Percentiles rank a stretch among this genome's conserved stretches.
Evolutionary conservation across 495 filamentous ascomycete genomes (phyloP).

Genomic region (Aspergillus incahuasiensis): DNA sequence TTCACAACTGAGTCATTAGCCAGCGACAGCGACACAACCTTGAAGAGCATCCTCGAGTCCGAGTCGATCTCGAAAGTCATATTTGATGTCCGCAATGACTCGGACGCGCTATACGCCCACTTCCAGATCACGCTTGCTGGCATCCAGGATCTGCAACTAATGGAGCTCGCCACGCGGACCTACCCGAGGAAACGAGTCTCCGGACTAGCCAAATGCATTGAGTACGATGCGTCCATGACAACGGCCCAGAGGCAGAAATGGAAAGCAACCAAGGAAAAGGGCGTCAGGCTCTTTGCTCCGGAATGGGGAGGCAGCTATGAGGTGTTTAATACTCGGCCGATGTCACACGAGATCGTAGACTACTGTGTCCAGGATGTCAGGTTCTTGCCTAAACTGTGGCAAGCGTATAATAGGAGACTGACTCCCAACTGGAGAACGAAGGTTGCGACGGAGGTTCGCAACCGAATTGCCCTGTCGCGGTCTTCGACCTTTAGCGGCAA

Average conservation of each 20-base stretch:
- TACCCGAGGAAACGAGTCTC: slow-evolving; percentile 23
- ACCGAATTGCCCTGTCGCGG: slow-evolving; percentile 17
- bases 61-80: slow-evolving; percentile 27
- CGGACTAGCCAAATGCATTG: slow-evolving; percentile 44
- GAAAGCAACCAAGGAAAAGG: slow-evolving; percentile 40
- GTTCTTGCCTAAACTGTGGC: slow-evolving; percentile 35
- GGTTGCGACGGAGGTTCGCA: slow-evolving; percentile 20
- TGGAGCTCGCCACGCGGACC: slow-evolving; percentile 44
- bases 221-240: slow-evolving; percentile 25
- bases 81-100: slow-evolving; percentile 44
- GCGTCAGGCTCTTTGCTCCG: slow-evolving; percentile 32
- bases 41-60: slow-evolving; percentile 49
- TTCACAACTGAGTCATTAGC: slow-evolving; percentile 33
- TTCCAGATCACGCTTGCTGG: slow-evolving; percentile 36
- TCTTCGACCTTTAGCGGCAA: neutral
- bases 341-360: slow-evolving; percentile 33
- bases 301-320: slow-evolving; percentile 42
- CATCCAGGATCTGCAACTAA: slow-evolving; percentile 51
- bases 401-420: slow-evolving; percentile 25
- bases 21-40: slow-evolving; percentile 23
- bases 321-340: slow-evolving; percentile 46
- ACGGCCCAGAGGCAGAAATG: slow-evolving; percentile 20
- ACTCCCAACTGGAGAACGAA: slow-evolving; percentile 16
- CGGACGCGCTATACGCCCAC: slow-evolving; percentile 49
- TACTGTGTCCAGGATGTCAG: slow-evolving; percentile 49